These are phyloP conservation scores for Achaetomium macrosporum DNA, from an alignment of 2,329 filamentous ascomycete genomes.

Conservation along the genomic window DNA sequence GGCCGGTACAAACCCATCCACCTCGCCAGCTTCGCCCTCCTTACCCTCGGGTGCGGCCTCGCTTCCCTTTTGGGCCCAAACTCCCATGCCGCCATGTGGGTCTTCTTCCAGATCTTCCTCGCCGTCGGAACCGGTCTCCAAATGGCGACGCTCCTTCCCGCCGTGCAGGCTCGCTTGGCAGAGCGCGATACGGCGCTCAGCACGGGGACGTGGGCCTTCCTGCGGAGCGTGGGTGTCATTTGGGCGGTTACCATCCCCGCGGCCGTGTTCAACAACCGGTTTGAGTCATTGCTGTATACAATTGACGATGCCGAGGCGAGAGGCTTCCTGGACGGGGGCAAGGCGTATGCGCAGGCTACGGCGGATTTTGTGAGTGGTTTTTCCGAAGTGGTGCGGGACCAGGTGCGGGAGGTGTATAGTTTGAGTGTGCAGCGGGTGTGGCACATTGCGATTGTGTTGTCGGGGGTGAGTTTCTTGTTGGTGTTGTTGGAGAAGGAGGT, in stretches of 20 bases:
- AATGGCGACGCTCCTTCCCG: constrained; percentile 36
- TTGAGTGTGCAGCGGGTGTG: not conserved
- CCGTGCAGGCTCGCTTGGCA: constrained; percentile 34
- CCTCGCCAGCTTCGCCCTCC: not conserved
- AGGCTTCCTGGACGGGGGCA: constrained; percentile 13
- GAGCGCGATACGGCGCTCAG: constrained; percentile 33
- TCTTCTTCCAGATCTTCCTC: constrained; percentile 35
- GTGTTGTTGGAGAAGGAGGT: not conserved
- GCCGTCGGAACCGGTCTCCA: constrained; percentile 38
- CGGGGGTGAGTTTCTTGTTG: not conserved
- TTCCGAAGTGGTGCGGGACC: not conserved
- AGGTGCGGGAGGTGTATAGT: not conserved
- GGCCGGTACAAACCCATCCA: constrained; percentile 6
- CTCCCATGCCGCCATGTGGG: constrained; percentile 36
- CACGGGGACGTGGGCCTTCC: constrained; percentile 37
- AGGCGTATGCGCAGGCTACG: constrained; percentile 18
- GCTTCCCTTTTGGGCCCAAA: constrained; percentile 27
- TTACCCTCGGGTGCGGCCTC: not conserved
- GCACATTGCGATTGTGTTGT: not conserved
- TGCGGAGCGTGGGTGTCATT: constrained; percentile 40
- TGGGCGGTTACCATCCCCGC: constrained; percentile 41
- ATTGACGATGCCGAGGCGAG: too few relatives aligned
- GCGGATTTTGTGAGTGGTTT: not conserved
- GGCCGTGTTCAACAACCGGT: constrained; percentile 31
- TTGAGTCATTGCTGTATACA: not conserved